Conservation (phyloP, 805 yeast species). For the Suhomyces sp. region DNA sequence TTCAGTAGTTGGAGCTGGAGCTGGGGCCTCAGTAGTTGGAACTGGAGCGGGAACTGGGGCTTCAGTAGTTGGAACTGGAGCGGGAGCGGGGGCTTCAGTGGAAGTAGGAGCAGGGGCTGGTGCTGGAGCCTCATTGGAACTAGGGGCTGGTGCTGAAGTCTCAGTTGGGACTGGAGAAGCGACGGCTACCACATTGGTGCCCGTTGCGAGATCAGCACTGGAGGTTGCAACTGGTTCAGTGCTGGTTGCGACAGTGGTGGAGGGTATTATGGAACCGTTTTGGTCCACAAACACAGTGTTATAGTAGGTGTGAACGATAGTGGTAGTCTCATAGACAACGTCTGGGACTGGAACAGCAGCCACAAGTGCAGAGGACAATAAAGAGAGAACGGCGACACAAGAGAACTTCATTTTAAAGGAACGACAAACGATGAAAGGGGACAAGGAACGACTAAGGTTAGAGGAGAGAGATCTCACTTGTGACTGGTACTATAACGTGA, state of each 20-base stretch:
- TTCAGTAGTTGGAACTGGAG: neutral
- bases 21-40: neutral
- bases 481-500: neutral
- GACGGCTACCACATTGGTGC: constrained; percentile 6
- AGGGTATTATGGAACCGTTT: constrained; percentile 10
- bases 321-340: constrained; percentile 23
- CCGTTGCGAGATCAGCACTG: constrained; percentile 10
- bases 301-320: constrained; percentile 20
- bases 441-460: constrained; percentile 8
- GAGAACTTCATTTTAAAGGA: constrained; percentile 18
- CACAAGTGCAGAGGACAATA: constrained; percentile 13
- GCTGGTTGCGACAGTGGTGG: constrained; percentile 10
- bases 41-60: constrained; percentile 5
- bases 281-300: constrained; percentile 15
- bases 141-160: constrained; percentile 2
- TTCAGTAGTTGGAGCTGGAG: constrained; percentile 8
- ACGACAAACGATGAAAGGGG: constrained; percentile 2
- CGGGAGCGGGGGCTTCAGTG: constrained; percentile 3
- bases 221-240: constrained; percentile 12
- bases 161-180: constrained; percentile 1
- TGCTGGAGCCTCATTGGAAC: neutral
- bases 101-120: constrained; percentile 1
- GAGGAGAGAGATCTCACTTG: neutral
- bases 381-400: constrained; percentile 14
- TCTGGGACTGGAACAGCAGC: constrained; percentile 30